phyloP scores from a whole-genome alignment of 176 grass and related monocot genomes.

The Oryza nivara region DNA sequence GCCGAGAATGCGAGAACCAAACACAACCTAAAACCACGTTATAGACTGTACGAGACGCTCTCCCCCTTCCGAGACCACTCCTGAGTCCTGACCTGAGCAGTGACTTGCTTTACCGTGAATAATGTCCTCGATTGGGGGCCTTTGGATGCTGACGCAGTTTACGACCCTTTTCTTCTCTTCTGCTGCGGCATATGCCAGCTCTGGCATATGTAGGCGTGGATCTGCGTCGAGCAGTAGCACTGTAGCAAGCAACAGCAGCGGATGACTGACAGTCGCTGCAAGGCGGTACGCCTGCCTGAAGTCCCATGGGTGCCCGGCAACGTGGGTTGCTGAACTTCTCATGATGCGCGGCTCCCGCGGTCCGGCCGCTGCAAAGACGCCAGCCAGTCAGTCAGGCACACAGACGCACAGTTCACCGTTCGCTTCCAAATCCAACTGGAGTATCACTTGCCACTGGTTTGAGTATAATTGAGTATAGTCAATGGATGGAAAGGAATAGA shows the following conservation, averaged over 20 bases:
- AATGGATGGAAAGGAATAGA: not conserved
- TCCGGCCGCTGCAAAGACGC: not conserved
- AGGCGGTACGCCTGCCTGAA: conserved; percentile 19
- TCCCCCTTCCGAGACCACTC: too few species aligned
- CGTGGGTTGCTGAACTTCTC: not conserved
- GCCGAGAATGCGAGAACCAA: too few species aligned
- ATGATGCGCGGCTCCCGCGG: not conserved
- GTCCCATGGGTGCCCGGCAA: not conserved
- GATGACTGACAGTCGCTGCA: not conserved
- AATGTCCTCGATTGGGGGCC: not conserved
- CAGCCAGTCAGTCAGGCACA: not conserved
- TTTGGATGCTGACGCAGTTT: conserved; percentile 15
- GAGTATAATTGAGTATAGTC: not conserved
- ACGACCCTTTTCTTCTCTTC: not conserved
- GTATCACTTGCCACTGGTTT: not conserved
- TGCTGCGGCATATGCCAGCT: not conserved
- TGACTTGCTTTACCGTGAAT: too few species aligned
- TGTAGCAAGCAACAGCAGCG: not conserved
- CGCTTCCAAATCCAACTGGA: not conserved
- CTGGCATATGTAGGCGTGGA: not conserved
- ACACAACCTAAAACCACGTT: too few species aligned
- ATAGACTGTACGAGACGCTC: too few species aligned
- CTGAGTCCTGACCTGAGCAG: too few species aligned
- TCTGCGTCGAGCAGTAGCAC: not conserved
- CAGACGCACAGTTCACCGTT: not conserved